Percentiles rank a stretch among this genome's conserved stretches.
Conservation (phyloP, 2,329 filamentous ascomycete genomes). For the Stachybotrys chartarum region DNA sequence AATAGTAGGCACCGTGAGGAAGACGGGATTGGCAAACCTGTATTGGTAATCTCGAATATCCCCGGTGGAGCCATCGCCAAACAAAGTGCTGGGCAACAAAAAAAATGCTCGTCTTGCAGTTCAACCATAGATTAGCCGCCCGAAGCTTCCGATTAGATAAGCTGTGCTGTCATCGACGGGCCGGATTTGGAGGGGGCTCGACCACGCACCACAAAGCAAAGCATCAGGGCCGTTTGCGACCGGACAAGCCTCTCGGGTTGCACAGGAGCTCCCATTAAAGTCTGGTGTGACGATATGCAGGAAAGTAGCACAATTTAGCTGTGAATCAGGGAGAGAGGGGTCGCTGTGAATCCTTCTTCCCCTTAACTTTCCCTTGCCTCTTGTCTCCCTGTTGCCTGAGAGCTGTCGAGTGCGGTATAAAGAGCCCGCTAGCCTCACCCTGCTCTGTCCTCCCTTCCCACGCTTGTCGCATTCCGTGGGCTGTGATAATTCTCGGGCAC, state of each 20-base stretch:
- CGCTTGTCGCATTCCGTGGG: background rate
- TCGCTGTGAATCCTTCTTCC: background rate
- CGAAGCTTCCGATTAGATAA: background rate
- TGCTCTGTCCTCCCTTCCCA: background rate
- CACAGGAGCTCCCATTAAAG: background rate
- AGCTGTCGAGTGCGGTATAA: background rate
- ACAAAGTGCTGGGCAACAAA: background rate
- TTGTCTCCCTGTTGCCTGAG: background rate
- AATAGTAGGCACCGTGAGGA: background rate
- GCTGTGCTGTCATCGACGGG: background rate
- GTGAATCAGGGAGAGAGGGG: background rate
- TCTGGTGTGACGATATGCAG: background rate
- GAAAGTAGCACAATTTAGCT: background rate
- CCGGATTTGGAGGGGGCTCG: background rate
- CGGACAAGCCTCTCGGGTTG: background rate
- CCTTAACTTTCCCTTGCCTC: background rate
- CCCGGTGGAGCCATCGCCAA: background rate
- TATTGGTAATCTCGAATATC: conserved; percentile 9
- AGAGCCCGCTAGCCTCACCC: background rate
- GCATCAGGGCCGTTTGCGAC: background rate
- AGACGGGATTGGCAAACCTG: background rate
- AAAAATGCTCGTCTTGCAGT: background rate
- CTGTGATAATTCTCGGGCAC: background rate
- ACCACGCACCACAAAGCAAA: background rate
- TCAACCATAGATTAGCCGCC: background rate